Evolutionary conservation across 768 basidiomycete genomes (phyloP), one percentile per base, ranked within the genome.

Genomic region (Tephrocybe rancida): DNA sequence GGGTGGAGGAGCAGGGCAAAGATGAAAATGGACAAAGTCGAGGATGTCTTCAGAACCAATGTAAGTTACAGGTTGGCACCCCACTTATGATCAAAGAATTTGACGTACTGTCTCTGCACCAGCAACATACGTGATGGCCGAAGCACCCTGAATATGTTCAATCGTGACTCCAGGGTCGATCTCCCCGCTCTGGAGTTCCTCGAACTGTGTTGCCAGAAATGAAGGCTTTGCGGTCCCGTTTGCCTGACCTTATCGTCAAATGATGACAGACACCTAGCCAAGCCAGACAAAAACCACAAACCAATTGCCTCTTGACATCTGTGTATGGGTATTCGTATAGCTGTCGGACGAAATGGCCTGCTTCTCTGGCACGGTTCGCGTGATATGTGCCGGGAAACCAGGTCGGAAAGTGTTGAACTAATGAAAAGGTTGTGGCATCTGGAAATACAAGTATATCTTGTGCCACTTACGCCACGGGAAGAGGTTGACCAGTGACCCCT

Each of bases 371-470:
- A 22, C 27, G 19, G 24, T 37, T 47, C 5, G 52, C 57, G 48
- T 59, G 56, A 34, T 57, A 56, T 39, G 59, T 57, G 11, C 63
- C 63, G 22, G 63, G 61, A 34, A 64, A 64, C 63, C 63, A 64
- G 8, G 61, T 60, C 5, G 63, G 63, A 38, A 55, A 50, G 22
- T n/a, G n/a, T n/a, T n/a, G n/a, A n/a, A n/a, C n/a, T n/a, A n/a
- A n/a, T n/a, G n/a, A n/a, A n/a, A n/a, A 25, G 37, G 42, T 25
- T 39, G 34, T 24, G 29, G 21, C 21, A 48, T 39, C 16, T 44
- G 35, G n/a, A 50, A 50, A 43, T 50, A 7, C 30, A 59, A 16
- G 46, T 48, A 24, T 53, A 44, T 25, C 50, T 21, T 10, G 29
- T 34, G 10, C 44, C 26, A 61, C 63, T 56, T 37, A 64, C 61